Base-by-base conservation (phyloP, 140 eudicot genomes). In the Stevia rebaudiana region DNA sequence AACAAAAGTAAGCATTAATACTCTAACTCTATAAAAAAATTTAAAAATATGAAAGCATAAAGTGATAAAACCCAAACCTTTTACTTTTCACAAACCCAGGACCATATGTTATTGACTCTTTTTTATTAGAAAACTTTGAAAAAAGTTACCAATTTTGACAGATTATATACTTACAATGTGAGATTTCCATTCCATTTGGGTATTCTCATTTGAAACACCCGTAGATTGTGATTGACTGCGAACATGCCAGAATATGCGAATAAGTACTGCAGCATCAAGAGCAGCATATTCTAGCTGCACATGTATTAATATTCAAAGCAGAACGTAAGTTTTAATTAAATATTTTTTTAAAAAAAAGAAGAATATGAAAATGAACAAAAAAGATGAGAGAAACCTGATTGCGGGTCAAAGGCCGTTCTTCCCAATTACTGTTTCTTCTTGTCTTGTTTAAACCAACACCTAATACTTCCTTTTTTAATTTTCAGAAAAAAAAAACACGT, bases 251-350 rank as follows among this genome's bases (percentile, higher is more conserved):
- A 94, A 94, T 77, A 94, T 86, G 78, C 79, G 97, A 75, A 94
- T 56, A 56, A 94, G 97, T 11, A 88, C 97, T 57, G 80, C 97
- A 71, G 97, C 99, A 63, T 94, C 97, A 69, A 94, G 95, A 76
- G 99, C 99, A 61, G 99, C 99, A 68, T 94, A 94, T 60, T 94
- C 97, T 54, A 94, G 83, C 99, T 92, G 95, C 71, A 76, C 10
- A 24, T 37, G 6, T 46, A 65, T 54, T 48, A 13, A 68, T 11
- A 63, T 61, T 41, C 7, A 0, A 42, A 1, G 53, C 28, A 44
- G 12, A 54, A 33, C 11, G 25, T 46, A 21, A 69, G 31, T 57
- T 69, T 44, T 44, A 58, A 22, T 49, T 35, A 9, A 23, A 48
- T 35, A 22, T n/a, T n/a, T n/a, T n/a, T n/a, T n/a, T 60, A 31